These are phyloP conservation scores for Mrakia blollopis DNA, from an alignment of 768 basidiomycete genomes.

Conservation along the genomic window DNA sequence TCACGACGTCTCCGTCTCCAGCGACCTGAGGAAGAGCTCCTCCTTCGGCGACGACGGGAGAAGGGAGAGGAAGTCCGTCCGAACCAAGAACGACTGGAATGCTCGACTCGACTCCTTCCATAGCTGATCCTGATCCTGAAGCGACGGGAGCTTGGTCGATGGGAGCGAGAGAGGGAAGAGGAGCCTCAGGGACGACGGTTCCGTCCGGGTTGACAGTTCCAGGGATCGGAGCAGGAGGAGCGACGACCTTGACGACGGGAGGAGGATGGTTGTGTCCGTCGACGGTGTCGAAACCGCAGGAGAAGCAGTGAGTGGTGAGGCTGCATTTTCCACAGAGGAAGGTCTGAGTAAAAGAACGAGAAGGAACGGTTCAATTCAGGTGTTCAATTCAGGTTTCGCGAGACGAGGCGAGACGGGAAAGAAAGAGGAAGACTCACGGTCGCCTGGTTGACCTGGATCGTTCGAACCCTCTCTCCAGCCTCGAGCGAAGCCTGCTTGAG, in stretches of 20 bases:
- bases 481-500: not conserved
- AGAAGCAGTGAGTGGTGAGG: conserved; percentile 19
- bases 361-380: not conserved
- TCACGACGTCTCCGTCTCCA: conserved; percentile 49
- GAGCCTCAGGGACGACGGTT: not conserved
- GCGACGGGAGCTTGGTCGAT: not conserved
- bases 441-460: conserved; percentile 7
- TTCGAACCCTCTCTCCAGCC: not conserved
- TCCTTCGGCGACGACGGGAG: not conserved
- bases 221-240: not conserved
- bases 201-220: not conserved
- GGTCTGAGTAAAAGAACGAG: not conserved
- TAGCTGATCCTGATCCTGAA: not conserved
- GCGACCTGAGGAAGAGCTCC: conserved; percentile 55
- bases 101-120: not conserved
- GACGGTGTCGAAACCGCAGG: conserved; percentile 12
- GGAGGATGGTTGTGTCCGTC: not conserved
- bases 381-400: too few relatives aligned
- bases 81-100: not conserved
- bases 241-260: conserved; percentile 1
- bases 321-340: conserved; percentile 21
- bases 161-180: not conserved
- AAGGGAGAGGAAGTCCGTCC: too few relatives aligned
- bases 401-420: not conserved
- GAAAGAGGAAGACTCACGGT: not conserved